Base-by-base conservation (phyloP, 805 yeast genomes). In the Ogataea kodamae region DNA sequence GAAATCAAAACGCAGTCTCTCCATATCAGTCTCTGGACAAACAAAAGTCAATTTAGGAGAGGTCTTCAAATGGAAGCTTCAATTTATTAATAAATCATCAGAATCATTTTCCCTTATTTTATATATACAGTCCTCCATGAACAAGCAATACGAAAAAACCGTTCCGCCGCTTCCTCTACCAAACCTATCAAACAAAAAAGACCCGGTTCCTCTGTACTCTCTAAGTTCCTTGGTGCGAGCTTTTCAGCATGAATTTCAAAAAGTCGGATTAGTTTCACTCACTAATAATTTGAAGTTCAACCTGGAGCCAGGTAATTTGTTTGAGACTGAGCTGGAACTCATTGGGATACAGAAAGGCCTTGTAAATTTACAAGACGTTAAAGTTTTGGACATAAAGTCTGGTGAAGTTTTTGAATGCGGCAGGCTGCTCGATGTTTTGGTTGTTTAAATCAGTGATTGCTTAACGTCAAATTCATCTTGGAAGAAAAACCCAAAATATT, bases 351-450 rank as follows among this genome's bases (percentile, higher is more conserved):
- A 76, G 25, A 66, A 68, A 43, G 95, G 95, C 0, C 67, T 79
- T 6, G 78, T 71, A 51, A 72, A 74, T 26, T 57, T 85, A 13
- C 76, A 72, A 35, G 87, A 84, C 2, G 68, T 81, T n/a, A 72
- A 72, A 37, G 64, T 85, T 9, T 68, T 78, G 28, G 94, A 84
- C 49, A 61, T 76, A 8, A 49, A 54, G 22, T 68, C 77, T 12
- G 86, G 89, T 3, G 89, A 82, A 37, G 71, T 76, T 2, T 67
- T 78, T 42, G 88, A 78, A 41, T 79, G 84, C 51, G 88, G 87
- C 1, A 70, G 74, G 38, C 59, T 83, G 33, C 63, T 84, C 22
- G 88, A 82, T 47, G 82, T 84, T 2, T 68, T 78, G 36, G 86
- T 83, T 6, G 61, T 61, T 7, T 57, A 42, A 43, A n/a, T 41